Conservation (phyloP, 2,329 filamentous ascomycete species). For the Orbilia oligospora region DNA sequence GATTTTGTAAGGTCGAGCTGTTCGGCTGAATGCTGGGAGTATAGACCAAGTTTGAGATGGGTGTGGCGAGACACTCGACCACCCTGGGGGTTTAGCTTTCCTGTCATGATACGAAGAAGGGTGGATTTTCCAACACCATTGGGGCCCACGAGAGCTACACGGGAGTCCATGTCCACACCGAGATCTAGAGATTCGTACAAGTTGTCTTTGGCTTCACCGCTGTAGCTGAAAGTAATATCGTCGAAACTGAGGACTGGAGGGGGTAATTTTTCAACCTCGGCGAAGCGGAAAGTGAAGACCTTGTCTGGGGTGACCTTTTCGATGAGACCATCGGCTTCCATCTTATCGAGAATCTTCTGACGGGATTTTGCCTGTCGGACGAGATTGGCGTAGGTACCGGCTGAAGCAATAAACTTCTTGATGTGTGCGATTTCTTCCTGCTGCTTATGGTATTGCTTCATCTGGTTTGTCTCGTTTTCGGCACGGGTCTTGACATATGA, state of each 20-base stretch:
- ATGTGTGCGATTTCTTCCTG: conserved; percentile 99
- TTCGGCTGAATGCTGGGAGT: conserved; percentile 98
- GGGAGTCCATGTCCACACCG: conserved; percentile 99
- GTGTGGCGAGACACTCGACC: conserved; percentile 92
- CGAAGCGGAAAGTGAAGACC: conserved; percentile 98
- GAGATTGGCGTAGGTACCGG: conserved; percentile 99
- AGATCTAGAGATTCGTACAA: conserved; percentile 97
- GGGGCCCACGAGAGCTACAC: conserved; percentile 94
- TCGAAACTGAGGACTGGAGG: conserved; percentile 97
- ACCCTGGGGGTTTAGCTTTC: conserved; percentile 86
- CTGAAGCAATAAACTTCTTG: conserved; percentile 99
- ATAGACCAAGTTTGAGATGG: conserved; percentile 97
- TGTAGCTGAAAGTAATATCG: conserved; percentile 98
- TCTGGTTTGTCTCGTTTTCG: conserved; percentile 97
- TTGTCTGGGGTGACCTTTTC: conserved; percentile 87
- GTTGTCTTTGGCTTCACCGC: conserved; percentile 87
- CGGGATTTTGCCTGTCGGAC: conserved; percentile 98
- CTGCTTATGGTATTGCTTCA: conserved; percentile 99
- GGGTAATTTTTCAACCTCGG: conserved; percentile 98
- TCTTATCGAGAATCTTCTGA: conserved; percentile 99
- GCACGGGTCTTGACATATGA: conserved; percentile 86
- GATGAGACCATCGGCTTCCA: conserved; percentile 99
- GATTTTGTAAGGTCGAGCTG: conserved; percentile 99
- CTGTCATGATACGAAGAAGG: conserved; percentile 94
- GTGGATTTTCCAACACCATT: conserved; percentile 99